Evolutionary conservation across 495 filamentous ascomycete genomes (phyloP), one percentile per base, ranked within the genome.

Genomic region (Cetradonia linearis): DNA sequence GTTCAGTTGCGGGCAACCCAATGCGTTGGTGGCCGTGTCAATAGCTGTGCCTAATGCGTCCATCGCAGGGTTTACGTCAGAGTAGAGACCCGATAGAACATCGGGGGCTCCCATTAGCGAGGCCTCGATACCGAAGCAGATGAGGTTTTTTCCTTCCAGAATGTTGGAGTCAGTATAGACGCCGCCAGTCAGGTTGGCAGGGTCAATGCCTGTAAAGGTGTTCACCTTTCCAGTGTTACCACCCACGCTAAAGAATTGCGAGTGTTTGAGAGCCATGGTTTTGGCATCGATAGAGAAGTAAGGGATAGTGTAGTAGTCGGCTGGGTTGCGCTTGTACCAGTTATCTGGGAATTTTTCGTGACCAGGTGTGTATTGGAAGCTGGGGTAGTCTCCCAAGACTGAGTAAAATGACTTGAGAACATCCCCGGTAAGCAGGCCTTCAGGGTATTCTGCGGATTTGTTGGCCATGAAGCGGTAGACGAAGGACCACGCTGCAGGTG

Each of bases 151-250:
- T 11, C 71, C 73, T 59, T 81, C 61, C 0, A 75, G 62, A 25
- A 81, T 61, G 36, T 69, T 73, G 7, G 63, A 50, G 48, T 69
- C 18, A 59, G 74, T 77, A 59, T 72, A 74, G 14, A 78, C 70
- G 5, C 81, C 81, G 13, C 76, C 77, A 13, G 80, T 83, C 31
- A 85, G 53, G 53, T 78, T 67, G 0, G 60, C 67, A 3, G 76
- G 57, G 64, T 84, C 73, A 56, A 83, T 60, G 16, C 78, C 76
- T 7, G 72, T 70, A 63, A 83, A 85, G 33, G 74, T 74, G 68
- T 85, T 78, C 3, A 77, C 72, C 0, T 65, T 73, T 3, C 81
- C 81, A 2, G 73, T 76, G 67, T 85, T 85, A 33, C 81, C 81
- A 44, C 83, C 83, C 30, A 84, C 64, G 54, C 67, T 70, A 44